Base-by-base conservation (phyloP, 2,329 filamentous ascomycete species). In the Calonectria ilicicola region DNA sequence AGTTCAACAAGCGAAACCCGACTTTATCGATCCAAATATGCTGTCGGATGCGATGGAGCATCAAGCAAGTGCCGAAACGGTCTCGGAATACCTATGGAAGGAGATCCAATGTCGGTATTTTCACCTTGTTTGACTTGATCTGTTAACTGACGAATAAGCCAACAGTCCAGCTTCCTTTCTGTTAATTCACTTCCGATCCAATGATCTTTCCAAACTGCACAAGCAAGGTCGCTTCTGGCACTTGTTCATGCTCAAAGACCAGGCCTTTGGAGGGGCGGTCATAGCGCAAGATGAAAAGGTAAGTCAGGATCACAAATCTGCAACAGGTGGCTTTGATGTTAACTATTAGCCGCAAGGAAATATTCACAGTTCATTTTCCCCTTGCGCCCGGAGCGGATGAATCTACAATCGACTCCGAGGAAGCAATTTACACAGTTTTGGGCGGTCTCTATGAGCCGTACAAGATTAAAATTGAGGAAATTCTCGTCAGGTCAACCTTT, bases 401-500 rank as follows among this genome's bases (percentile, higher is more conserved):
- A 40, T 51, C 46, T 1, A 27, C 46, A 12, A 63, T 68, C 23
- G 19, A 29, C 6, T 62, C 66, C 3, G 56, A 74, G 17, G 60
- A 72, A 4, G 69, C 62, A 10, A 49, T 74, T n/a, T 72, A 69
- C 42, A 40, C 44, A 3, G 72, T 66, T 10, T 53, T 74, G 3
- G 72, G 72, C 4, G 72, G 72, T 12, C 40, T 65, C 15, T 38
- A 66, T 3, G 62, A 35, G 17, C 65, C 56, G 1, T 69, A 42
- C 40, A 46, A 65, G 26, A 63, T 80, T 40, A 70, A 62, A n/a
- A 75, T 80, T 14, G 78, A 81, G 67, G 49, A 77, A 23, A 70
- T 80, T 4, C 74, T 80, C 1, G 78, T 80, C 1, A 53, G 73
- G 5, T 77, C 74, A 3, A 70, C 40, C 2, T 81, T 70, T 46